A percentile compares a stretch with the other conserved stretches of the same genome.
phyloP scores from a whole-genome alignment of 2,329 filamentous ascomycete genomes.

The Xylaria sp. region DNA sequence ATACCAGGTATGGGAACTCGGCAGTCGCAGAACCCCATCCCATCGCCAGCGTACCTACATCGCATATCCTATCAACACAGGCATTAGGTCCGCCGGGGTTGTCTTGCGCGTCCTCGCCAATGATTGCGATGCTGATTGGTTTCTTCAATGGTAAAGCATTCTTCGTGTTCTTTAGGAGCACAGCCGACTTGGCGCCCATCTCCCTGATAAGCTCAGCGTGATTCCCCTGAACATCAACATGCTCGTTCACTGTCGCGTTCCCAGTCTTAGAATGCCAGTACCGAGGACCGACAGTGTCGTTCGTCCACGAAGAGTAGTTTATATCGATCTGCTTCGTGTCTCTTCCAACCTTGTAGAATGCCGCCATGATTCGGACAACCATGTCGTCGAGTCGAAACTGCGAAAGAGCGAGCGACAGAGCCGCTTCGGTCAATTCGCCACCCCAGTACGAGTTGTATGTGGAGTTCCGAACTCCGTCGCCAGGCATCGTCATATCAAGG shows the following conservation, averaged over 20 bases:
- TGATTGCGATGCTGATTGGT: constrained; percentile 77
- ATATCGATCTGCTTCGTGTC: constrained; percentile 63
- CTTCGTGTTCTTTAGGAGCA: constrained; percentile 79
- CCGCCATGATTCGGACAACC: constrained; percentile 80
- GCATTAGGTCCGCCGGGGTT: constrained; percentile 82
- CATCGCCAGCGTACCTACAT: constrained; percentile 73
- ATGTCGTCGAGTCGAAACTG: constrained; percentile 72
- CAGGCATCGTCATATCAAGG: constrained; percentile 59
- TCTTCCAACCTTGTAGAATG: constrained; percentile 73
- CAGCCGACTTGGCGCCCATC: constrained; percentile 82
- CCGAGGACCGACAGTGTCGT: constrained; percentile 75
- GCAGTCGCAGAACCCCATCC: constrained; percentile 81
- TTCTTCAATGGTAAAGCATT: constrained; percentile 57
- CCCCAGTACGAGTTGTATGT: constrained; percentile 49
- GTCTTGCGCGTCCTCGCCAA: constrained; percentile 84
- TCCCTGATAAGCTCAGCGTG: constrained; percentile 79
- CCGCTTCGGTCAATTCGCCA: constrained; percentile 43
- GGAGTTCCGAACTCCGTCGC: constrained; percentile 43
- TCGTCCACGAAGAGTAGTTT: constrained; percentile 91
- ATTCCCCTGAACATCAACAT: constrained; percentile 78
- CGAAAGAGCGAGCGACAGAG: constrained; percentile 38
- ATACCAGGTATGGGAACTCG: constrained; percentile 79
- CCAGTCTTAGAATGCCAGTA: constrained; percentile 72
- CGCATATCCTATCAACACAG: constrained; percentile 74
- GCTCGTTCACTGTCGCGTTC: constrained; percentile 76